A percentile compares a stretch with the other conserved stretches of the same genome.
Evolutionary conservation across 495 filamentous ascomycete species (phyloP).

Genomic region (Thozetella sp.): DNA sequence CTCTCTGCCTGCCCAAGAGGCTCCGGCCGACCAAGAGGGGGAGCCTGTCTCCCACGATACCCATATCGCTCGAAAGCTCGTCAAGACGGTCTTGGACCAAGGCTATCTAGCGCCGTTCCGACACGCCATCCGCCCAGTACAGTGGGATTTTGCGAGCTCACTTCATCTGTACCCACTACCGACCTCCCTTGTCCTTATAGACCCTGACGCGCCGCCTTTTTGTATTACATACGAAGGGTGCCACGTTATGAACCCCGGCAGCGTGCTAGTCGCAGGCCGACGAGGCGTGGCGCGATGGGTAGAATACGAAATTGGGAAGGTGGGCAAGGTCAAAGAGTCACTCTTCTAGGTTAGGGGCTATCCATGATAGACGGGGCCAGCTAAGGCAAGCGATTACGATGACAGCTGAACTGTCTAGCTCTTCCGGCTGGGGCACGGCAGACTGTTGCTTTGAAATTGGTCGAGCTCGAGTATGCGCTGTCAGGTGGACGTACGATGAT

Average conservation of each 20-base stretch:
- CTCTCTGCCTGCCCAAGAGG: constrained; percentile 11
- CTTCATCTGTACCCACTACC: constrained; percentile 87
- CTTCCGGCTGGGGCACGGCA: no score
- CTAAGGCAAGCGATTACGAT: no score
- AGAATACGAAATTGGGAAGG: constrained; percentile 73
- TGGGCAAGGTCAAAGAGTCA: constrained; percentile 45
- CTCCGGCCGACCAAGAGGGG: constrained; percentile 1
- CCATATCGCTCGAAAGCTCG: constrained; percentile 73
- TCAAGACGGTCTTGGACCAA: constrained; percentile 93
- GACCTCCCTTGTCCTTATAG: constrained; percentile 77
- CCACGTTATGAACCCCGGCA: constrained; percentile 92
- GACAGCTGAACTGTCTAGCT: no score
- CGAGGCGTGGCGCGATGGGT: constrained; percentile 75
- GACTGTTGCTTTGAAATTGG: no score
- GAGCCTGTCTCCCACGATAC: constrained; percentile 47
- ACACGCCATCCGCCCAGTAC: constrained; percentile 69
- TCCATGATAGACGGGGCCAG: no score
- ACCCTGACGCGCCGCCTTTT: constrained; percentile 78
- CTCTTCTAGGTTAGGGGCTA: constrained; percentile 27
- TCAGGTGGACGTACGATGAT: no score
- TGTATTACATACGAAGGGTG: constrained; percentile 91
- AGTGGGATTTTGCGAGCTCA: constrained; percentile 80
- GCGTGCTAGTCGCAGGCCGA: constrained; percentile 63
- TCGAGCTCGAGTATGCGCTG: no score
- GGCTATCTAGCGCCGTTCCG: constrained; percentile 87